Evolutionary conservation across 306 rosid genomes (phyloP).

Genomic region (Quercus parvula): DNA sequence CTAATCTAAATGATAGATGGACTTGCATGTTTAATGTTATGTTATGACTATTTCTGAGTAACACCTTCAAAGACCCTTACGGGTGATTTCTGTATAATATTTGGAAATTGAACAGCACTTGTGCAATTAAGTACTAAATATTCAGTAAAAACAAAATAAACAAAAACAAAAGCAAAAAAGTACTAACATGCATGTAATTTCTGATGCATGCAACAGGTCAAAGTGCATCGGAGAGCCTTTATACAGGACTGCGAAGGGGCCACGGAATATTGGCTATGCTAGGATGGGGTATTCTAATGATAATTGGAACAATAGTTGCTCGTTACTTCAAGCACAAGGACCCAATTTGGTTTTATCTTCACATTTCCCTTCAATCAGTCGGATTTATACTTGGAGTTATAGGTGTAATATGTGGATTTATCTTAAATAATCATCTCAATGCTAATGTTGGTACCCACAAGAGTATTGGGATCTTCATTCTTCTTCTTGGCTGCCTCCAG

Average conservation of each 20-base stretch:
- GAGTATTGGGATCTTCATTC: constrained; percentile 60
- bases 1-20: no score
- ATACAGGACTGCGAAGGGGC: constrained; percentile 43
- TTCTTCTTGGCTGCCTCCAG: constrained; percentile 65
- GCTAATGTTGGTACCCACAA: constrained; percentile 47
- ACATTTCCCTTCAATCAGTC: constrained; percentile 42
- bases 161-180: no score
- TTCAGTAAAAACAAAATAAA: no score
- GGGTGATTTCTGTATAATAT: no score
- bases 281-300: constrained; percentile 72
- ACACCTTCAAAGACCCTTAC: no score
- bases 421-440: constrained; percentile 34
- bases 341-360: constrained; percentile 67
- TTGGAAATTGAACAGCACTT: no score
- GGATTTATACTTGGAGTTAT: constrained; percentile 53
- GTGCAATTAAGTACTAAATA: no score
- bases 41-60: no score
- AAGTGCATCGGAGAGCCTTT: constrained; percentile 13
- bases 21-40: no score
- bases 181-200: no score
- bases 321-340: constrained; percentile 55
- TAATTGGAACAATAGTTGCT: constrained; percentile 68
- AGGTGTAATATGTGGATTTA: constrained; percentile 56
- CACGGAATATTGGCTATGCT: constrained; percentile 66
- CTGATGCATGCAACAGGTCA: constrained; percentile 35